phyloP scores from a whole-genome alignment of 2,329 filamentous ascomycete species.

The Nigrograna mackinnonii region DNA sequence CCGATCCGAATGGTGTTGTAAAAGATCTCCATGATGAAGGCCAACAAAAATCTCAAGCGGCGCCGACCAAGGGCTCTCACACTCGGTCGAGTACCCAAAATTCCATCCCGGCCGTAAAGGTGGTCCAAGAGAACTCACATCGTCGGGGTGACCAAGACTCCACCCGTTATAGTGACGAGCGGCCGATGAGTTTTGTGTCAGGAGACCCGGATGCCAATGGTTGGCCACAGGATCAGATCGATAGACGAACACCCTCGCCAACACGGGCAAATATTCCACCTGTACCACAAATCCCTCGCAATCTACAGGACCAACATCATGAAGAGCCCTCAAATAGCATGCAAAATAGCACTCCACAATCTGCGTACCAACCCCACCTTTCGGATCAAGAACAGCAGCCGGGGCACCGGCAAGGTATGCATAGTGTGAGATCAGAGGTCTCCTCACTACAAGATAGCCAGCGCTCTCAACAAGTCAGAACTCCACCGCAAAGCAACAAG shows the following conservation, averaged over 20 bases:
- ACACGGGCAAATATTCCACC: constrained; percentile 6
- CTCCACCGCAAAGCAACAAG: constrained; percentile 12
- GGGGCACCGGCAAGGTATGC: no score
- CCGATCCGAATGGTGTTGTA: constrained; percentile 41
- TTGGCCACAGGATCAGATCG: constrained; percentile 40
- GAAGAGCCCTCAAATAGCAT: constrained; percentile 2
- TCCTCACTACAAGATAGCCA: constrained; percentile 9
- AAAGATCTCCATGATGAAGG: constrained; percentile 34
- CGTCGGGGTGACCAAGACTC: no score
- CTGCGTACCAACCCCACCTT: no score
- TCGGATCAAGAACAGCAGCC: no score
- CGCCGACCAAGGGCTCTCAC: constrained; percentile 31
- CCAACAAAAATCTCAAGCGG: no score
- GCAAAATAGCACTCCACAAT: constrained; percentile 1
- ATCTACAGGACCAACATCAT: constrained; percentile 4
- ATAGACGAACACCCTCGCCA: constrained; percentile 13
- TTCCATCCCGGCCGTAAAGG: no score
- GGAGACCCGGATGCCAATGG: constrained; percentile 36
- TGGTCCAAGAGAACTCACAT: no score
- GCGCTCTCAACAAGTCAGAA: constrained; percentile 5
- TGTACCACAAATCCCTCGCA: constrained; percentile 8
- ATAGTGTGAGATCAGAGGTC: no score
- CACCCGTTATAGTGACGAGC: constrained; percentile 30
- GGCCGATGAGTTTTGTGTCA: constrained; percentile 43
- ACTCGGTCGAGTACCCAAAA: constrained; percentile 8